A percentile compares a stretch with the other conserved stretches of the same genome.
These are phyloP conservation scores for Venturia nashicola DNA, from an alignment of 2,329 filamentous ascomycete genomes.

Conservation along the genomic window DNA sequence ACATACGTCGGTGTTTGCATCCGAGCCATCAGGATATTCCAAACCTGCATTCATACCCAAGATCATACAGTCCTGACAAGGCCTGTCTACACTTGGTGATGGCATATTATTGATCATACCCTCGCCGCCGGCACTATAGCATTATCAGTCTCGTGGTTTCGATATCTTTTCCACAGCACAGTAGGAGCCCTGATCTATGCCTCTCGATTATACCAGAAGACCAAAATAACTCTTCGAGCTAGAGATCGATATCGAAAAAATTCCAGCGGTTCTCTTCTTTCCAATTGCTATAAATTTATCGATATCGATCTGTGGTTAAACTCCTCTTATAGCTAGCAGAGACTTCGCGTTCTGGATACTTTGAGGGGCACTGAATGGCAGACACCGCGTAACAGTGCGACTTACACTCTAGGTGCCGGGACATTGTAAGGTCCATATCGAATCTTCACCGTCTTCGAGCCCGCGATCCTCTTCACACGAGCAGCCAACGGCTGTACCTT, in stretches of 20 bases:
- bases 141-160: not conserved
- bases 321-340: no score
- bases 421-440: constrained; percentile 9
- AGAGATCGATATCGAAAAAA: no score
- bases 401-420: constrained; percentile 5
- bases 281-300: no score
- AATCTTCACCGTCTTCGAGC: constrained; percentile 8
- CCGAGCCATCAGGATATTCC: constrained; percentile 7
- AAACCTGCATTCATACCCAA: constrained; percentile 7
- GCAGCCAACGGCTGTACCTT: not conserved
- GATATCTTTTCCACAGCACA: no score
- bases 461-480: not conserved
- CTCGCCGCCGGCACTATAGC: not conserved
- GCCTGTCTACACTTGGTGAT: constrained; percentile 2
- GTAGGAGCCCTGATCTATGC: no score
- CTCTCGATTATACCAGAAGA: no score
- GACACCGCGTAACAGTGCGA: not conserved
- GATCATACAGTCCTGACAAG: constrained; percentile 7
- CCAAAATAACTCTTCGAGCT: no score
- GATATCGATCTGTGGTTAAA: no score
- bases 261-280: no score
- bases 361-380: no score
- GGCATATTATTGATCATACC: constrained; percentile 8
- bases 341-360: no score
- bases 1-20: constrained; percentile 6